Evolutionary conservation across 2,329 filamentous ascomycete species (phyloP).

Genomic region (Colletotrichum agaves): DNA sequence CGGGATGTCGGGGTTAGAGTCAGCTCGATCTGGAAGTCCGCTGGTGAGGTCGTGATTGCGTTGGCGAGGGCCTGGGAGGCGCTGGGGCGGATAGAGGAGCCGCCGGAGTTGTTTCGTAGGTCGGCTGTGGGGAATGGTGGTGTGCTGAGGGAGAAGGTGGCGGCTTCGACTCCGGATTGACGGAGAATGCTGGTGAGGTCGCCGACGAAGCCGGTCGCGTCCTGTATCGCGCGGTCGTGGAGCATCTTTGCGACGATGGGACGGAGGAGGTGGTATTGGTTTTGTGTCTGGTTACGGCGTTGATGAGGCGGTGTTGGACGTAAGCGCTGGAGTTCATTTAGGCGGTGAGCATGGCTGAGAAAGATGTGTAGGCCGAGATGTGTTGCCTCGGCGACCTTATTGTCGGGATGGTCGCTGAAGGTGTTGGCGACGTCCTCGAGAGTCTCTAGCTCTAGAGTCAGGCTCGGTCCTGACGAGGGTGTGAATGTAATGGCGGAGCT

Average conservation of each 20-base stretch:
- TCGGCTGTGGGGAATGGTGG: slow-evolving; percentile 47
- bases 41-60: slow-evolving; percentile 52
- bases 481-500: slow-evolving; percentile 67
- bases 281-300: slow-evolving; percentile 53
- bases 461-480: slow-evolving; percentile 61
- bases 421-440: slow-evolving; percentile 42
- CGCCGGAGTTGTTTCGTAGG: slow-evolving; percentile 40
- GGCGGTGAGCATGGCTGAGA: slow-evolving; percentile 81
- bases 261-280: slow-evolving; percentile 62
- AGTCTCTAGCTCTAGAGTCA: slow-evolving; percentile 71
- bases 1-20: slow-evolving; percentile 56
- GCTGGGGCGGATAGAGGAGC: slow-evolving; percentile 50
- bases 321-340: slow-evolving; percentile 76
- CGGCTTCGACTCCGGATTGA: slow-evolving; percentile 55
- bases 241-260: slow-evolving; percentile 62
- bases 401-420: slow-evolving; percentile 51
- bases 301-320: slow-evolving; percentile 60
- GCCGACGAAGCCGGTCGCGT: slow-evolving; percentile 55
- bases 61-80: slow-evolving; percentile 58
- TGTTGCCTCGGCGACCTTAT: slow-evolving; percentile 71
- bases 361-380: slow-evolving; percentile 78
- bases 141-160: slow-evolving; percentile 56
- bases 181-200: slow-evolving; percentile 56
- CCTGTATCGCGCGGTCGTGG: slow-evolving; percentile 54
- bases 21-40: slow-evolving; percentile 56